A percentile compares a stretch with the other conserved stretches of the same genome.
These are phyloP conservation scores for Forsythia viridissima DNA, from an alignment of 257 asterid genomes.

Conservation along the genomic window DNA sequence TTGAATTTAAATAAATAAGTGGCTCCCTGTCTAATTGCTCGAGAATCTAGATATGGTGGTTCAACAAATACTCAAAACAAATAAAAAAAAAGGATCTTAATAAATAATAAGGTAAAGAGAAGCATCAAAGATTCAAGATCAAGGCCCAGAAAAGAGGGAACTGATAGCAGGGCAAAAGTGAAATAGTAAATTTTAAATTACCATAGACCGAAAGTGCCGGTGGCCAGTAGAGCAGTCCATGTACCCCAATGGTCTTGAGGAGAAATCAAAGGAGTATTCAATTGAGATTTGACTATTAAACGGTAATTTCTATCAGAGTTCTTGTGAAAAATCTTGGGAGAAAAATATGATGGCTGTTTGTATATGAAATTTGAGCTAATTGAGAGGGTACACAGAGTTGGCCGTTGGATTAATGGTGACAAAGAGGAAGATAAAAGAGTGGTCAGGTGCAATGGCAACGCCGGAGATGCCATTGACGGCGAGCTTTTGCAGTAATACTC, in stretches of 20 bases:
- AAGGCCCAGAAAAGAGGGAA: not conserved
- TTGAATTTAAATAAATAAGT: not conserved
- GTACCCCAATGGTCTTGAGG: slow-evolving; percentile 75
- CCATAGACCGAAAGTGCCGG: slow-evolving; percentile 82
- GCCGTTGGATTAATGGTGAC: not conserved
- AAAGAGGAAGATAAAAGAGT: slow-evolving; percentile 15
- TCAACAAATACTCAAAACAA: not conserved
- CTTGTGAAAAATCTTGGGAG: slow-evolving; percentile 7
- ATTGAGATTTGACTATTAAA: slow-evolving; percentile 29
- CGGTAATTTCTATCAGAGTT: not conserved
- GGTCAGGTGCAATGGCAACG: slow-evolving; percentile 28
- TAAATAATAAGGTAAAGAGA: too few species aligned
- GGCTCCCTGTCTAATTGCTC: not conserved
- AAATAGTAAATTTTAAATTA: slow-evolving; percentile 17
- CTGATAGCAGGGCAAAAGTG: not conserved
- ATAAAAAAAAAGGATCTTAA: not conserved
- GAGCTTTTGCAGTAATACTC: slow-evolving; percentile 16
- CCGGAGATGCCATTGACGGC: slow-evolving; percentile 38
- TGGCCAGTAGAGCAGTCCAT: slow-evolving; percentile 74
- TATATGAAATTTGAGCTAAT: slow-evolving; percentile 26
- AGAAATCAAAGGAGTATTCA: slow-evolving; percentile 54
- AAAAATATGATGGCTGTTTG: slow-evolving; percentile 14
- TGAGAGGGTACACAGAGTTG: slow-evolving; percentile 5
- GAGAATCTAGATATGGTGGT: not conserved
- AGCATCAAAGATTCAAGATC: not conserved